phyloP scores from a whole-genome alignment of 768 basidiomycete species.

The Leucocoprinus birnbaumii region DNA sequence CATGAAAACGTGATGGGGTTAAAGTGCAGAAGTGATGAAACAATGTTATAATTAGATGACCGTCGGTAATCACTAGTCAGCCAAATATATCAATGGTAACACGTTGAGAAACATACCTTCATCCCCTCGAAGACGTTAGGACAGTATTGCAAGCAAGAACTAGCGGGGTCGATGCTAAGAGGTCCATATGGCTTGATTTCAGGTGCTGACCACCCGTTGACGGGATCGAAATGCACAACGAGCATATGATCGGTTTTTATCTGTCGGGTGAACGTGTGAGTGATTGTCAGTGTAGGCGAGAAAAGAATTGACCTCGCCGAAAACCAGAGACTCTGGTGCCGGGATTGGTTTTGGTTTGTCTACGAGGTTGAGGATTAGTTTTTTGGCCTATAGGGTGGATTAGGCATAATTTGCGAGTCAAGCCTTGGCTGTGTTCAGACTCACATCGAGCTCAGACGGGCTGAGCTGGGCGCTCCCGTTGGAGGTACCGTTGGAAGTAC shows the following conservation, averaged over 20 bases:
- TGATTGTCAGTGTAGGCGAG: neutral
- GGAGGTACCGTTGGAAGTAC: too few species aligned
- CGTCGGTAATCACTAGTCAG: neutral
- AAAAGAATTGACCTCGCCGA: conserved; percentile 48
- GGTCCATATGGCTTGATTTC: conserved; percentile 76
- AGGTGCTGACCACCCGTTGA: conserved; percentile 66
- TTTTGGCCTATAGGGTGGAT: conserved; percentile 44
- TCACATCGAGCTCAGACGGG: neutral
- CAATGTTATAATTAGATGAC: neutral
- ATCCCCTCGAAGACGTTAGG: conserved; percentile 87
- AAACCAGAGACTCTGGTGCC: conserved; percentile 41
- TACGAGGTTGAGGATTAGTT: conserved; percentile 44
- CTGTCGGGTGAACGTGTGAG: conserved; percentile 25
- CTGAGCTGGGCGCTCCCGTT: too few species aligned
- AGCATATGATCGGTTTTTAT: conserved; percentile 81
- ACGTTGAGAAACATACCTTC: conserved; percentile 39
- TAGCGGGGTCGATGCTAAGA: conserved; percentile 63
- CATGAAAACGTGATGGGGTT: neutral
- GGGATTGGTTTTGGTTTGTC: conserved; percentile 50
- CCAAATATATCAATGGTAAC: neutral
- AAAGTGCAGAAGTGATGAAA: neutral
- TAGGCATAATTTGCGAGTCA: neutral
- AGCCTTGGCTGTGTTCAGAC: neutral
- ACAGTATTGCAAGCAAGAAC: conserved; percentile 85
- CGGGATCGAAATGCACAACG: conserved; percentile 57